Evolutionary conservation across 306 rosid species (phyloP).

Genomic region (Quercus wislizeni): DNA sequence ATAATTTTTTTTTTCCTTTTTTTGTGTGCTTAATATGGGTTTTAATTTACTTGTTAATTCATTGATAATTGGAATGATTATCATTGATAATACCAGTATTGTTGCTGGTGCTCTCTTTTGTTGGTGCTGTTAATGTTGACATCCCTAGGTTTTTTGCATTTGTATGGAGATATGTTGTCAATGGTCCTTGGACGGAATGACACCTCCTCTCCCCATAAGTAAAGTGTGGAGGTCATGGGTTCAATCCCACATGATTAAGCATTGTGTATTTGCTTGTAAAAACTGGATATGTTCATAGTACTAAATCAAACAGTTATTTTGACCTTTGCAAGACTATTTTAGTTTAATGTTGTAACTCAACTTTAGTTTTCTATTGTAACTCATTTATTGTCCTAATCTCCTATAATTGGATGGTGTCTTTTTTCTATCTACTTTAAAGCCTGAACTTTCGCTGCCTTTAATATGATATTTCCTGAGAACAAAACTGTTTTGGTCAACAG

Average conservation of each 20-base stretch:
- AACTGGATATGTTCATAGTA: background rate
- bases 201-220: background rate
- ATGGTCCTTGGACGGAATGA: background rate
- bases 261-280: background rate
- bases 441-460: background rate
- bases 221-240: background rate
- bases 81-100: background rate
- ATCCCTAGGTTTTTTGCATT: background rate
- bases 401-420: background rate
- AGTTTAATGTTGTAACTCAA: background rate
- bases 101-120: background rate
- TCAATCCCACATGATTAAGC: background rate
- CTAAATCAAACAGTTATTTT: background rate
- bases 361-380: background rate
- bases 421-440: background rate
- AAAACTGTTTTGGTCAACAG: slow-evolving; percentile 47
- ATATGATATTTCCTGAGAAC: background rate
- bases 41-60: background rate
- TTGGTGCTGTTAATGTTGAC: background rate
- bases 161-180: background rate
- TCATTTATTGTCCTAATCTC: background rate
- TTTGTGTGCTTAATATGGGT: background rate
- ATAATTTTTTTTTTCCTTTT: background rate
- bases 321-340: background rate
- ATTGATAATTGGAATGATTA: background rate